phyloP scores from a whole-genome alignment of 805 yeast genomes.

The Candida endomychidarum region DNA sequence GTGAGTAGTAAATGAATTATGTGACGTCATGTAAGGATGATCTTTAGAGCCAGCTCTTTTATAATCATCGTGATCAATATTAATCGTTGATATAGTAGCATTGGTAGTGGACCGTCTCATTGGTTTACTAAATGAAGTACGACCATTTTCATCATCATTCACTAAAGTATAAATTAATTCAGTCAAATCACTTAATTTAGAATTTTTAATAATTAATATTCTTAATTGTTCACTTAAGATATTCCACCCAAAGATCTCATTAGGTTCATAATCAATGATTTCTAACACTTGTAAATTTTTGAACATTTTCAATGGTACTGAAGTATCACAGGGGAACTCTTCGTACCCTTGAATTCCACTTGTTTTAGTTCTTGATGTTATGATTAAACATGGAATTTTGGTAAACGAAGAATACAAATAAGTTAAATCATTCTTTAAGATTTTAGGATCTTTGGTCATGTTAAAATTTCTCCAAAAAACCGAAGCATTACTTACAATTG shows the following conservation, averaged over 20 bases:
- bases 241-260: slow-evolving; percentile 68
- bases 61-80: slow-evolving; percentile 11
- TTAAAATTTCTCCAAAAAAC: slow-evolving; percentile 40
- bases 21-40: slow-evolving; percentile 13
- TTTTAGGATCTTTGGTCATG: slow-evolving; percentile 40
- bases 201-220: slow-evolving; percentile 52
- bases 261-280: slow-evolving; percentile 58
- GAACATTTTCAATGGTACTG: slow-evolving; percentile 62
- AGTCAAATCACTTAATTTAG: slow-evolving; percentile 50
- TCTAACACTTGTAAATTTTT: slow-evolving; percentile 64
- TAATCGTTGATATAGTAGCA: slow-evolving; percentile 2
- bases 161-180: slow-evolving; percentile 55
- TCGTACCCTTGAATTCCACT: slow-evolving; percentile 60
- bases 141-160: slow-evolving; percentile 49
- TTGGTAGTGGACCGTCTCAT: slow-evolving; percentile 9
- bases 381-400: slow-evolving; percentile 60
- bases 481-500: slow-evolving; percentile 44
- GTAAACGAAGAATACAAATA: slow-evolving; percentile 64
- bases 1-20: slow-evolving; percentile 1
- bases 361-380: slow-evolving; percentile 60
- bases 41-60: slow-evolving; percentile 33
- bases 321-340: slow-evolving; percentile 70
- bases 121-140: slow-evolving; percentile 20
- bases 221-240: slow-evolving; percentile 52
- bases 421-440: slow-evolving; percentile 49